Percentiles rank a stretch among this genome's conserved stretches.
These are phyloP conservation scores for Prosopis cineraria DNA, from an alignment of 306 rosid genomes.

Conservation along the genomic window DNA sequence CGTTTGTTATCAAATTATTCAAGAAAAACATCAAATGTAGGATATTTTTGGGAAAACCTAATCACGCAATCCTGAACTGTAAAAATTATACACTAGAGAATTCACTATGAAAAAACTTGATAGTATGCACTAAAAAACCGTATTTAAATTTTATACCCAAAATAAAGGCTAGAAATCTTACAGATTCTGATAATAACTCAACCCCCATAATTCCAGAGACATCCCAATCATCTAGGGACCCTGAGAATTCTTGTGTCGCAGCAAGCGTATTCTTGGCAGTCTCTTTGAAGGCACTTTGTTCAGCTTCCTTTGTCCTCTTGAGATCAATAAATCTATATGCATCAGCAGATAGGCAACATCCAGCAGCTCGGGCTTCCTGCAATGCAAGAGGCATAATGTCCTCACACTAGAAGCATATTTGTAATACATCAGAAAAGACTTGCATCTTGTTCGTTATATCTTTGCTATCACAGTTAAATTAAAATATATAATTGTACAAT, in stretches of 20 bases:
- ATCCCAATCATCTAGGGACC: constrained; percentile 71
- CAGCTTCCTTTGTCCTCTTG: constrained; percentile 57
- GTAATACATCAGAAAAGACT: neutral
- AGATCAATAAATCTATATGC: constrained; percentile 57
- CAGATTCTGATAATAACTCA: constrained; percentile 71
- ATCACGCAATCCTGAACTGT: neutral
- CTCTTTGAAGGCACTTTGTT: constrained; percentile 49
- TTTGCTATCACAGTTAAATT: neutral
- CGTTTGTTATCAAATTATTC: neutral
- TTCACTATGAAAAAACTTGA: neutral
- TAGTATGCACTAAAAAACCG: neutral
- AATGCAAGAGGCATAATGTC: constrained; percentile 24
- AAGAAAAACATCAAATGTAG: neutral
- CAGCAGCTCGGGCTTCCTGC: constrained; percentile 83
- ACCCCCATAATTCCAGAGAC: constrained; percentile 60
- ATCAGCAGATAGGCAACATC: constrained; percentile 68
- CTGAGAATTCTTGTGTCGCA: constrained; percentile 40
- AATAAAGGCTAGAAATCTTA: constrained; percentile 43
- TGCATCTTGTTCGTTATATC: neutral
- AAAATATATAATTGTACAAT: neutral
- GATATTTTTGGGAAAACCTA: neutral
- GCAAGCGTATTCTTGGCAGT: constrained; percentile 48
- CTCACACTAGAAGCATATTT: constrained; percentile 6
- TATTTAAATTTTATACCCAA: neutral
- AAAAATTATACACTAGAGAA: no score